Evolutionary conservation across 257 asterid genomes (phyloP).

Genomic region (Misopates orontium): DNA sequence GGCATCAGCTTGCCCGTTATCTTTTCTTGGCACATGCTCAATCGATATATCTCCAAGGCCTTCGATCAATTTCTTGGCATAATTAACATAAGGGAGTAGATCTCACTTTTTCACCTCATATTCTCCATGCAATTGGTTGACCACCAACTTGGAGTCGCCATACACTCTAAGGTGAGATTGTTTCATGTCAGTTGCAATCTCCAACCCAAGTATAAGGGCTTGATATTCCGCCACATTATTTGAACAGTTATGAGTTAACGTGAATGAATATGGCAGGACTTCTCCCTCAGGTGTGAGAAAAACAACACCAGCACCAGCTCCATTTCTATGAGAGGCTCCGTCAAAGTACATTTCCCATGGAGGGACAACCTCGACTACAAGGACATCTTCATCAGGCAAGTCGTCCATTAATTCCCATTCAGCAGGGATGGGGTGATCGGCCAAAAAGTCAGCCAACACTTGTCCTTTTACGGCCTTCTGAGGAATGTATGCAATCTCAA

Average conservation of each 20-base stretch:
- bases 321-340: neutral
- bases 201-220: neutral
- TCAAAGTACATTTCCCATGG: no score
- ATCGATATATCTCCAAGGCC: neutral
- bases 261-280: neutral
- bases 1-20: constrained; percentile 3
- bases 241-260: neutral
- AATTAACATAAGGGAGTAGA: neutral
- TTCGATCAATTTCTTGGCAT: neutral
- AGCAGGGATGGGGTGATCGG: no score
- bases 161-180: neutral
- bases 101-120: neutral
- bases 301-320: neutral
- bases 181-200: neutral
- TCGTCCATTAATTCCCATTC: no score
- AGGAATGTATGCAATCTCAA: no score
- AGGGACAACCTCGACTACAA: no score
- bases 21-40: neutral
- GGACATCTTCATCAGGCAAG: no score
- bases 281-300: neutral
- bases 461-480: no score
- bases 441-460: no score
- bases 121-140: neutral
- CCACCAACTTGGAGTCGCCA: neutral
- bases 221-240: neutral